Base-by-base conservation (phyloP, 148 eudicot genomes). In the Rhododendron ovatum region DNA sequence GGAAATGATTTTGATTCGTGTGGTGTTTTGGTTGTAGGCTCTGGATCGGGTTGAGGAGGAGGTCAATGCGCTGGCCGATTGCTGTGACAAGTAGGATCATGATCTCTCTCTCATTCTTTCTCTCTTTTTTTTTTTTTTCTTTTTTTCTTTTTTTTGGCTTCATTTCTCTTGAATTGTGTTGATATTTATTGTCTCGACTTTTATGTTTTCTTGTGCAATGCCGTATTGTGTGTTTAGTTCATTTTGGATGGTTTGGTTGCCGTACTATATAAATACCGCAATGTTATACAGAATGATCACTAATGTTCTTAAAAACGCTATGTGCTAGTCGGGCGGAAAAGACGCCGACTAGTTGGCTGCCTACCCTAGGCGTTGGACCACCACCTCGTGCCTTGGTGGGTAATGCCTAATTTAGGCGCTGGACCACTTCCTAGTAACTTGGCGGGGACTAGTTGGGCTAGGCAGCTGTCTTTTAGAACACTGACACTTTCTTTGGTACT, bases 21-120 rank as follows among this genome's bases (percentile, higher is more conserved):
- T 61, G 69, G 35, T n/a, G n/a, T 77, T 78, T 65, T 9, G 37
- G 57, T 76, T 85, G 71, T 85, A 97, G 99, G 98, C 99, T 28
- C 91, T 97, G 94, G 99, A 97, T 93, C 98, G 91, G 83, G 99
- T 97, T n/a, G 99, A 97, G 84, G 96, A 96, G 84, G 99, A 97
- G 94, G 98, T 97, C 28, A 91, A 95, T 90, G 91, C 95, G 50
- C 91, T 97, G 84, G 93, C 98, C 12, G 95, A 97, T 81, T 97
- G 98, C 82, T 97, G 99, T 35, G 98, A 97, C 80, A 94, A 91
- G 99, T 97, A 86, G 89, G 90, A 59, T 67, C 26, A 80, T 79
- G 83, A 57, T 74, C 79, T 67, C 28, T 67, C 28, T 67, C 28
- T 47, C 18, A 15, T 37, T 43, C 80, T 41, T 41, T n/a, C n/a